Conservation (phyloP, 306 rosid genomes). For the Trifolium fragiferum region DNA sequence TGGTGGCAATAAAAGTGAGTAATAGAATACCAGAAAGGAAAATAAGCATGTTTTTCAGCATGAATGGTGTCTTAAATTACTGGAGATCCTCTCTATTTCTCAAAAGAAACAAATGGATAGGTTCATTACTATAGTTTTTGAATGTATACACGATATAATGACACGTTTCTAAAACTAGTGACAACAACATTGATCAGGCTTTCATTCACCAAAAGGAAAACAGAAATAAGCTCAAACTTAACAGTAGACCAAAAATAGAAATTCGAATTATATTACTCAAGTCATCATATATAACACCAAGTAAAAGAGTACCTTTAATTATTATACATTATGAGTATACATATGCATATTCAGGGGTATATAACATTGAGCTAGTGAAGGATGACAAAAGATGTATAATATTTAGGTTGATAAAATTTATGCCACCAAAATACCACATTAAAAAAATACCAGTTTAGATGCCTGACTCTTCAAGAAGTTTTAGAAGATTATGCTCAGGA, state of each 20-base stretch:
- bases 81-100: no score
- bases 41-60: background rate
- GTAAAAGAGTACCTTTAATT: slow-evolving; percentile 33
- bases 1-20: slow-evolving; percentile 3
- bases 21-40: background rate
- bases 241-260: slow-evolving; percentile 3
- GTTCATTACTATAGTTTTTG: no score
- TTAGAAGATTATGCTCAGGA: slow-evolving; percentile 81
- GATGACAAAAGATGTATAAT: slow-evolving; percentile 2
- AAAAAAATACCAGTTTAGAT: slow-evolving; percentile 55
- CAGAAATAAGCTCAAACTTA: slow-evolving; percentile 29
- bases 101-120: no score
- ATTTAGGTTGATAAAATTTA: slow-evolving; percentile 34
- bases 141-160: no score
- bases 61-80: background rate
- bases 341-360: slow-evolving; percentile 32
- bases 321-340: slow-evolving; percentile 43
- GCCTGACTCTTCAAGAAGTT: slow-evolving; percentile 92
- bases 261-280: slow-evolving; percentile 19
- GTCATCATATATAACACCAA: slow-evolving; percentile 34
- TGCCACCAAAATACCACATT: slow-evolving; percentile 37
- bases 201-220: slow-evolving; percentile 3
- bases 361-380: slow-evolving; percentile 12
- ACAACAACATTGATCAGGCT: no score
- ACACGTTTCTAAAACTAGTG: background rate